Evolutionary conservation across 164 flowering plant species (phyloP).

Genomic region (Vitis rupestris): DNA sequence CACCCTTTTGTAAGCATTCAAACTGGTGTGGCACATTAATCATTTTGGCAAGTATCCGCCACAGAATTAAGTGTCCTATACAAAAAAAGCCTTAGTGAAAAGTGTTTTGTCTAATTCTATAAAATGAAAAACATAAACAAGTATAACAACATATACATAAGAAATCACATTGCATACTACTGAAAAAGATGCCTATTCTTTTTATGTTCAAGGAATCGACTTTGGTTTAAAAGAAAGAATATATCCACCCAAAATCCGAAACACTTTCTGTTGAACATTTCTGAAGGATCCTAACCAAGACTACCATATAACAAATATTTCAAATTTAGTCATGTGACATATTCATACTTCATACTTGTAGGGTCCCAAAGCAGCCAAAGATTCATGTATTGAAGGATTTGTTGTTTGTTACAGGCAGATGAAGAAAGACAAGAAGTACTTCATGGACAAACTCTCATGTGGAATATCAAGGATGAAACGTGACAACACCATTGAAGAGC

Average conservation of each 20-base stretch:
- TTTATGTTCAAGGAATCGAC: too few relatives aligned
- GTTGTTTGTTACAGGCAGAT: constrained; percentile 40
- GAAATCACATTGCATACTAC: too few relatives aligned
- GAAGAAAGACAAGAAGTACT: constrained; percentile 56
- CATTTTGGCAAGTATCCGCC: too few relatives aligned
- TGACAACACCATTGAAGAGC: constrained; percentile 37
- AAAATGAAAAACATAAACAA: too few relatives aligned
- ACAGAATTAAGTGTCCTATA: too few relatives aligned
- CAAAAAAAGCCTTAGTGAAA: too few relatives aligned
- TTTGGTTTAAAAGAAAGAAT: too few relatives aligned
- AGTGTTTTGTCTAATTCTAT: too few relatives aligned
- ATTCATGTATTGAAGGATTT: not conserved
- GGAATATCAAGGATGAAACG: constrained; percentile 54
- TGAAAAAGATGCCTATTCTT: too few relatives aligned
- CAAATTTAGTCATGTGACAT: not conserved
- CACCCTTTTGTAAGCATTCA: too few relatives aligned
- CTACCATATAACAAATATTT: not conserved
- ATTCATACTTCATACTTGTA: not conserved
- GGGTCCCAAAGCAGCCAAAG: not conserved
- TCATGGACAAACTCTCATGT: constrained; percentile 52
- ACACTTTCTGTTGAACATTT: not conserved
- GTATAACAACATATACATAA: too few relatives aligned
- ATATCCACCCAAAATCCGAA: not conserved
- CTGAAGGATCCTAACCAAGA: not conserved
- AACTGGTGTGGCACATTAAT: too few relatives aligned